Conservation (phyloP, 2,329 filamentous ascomycete genomes). For the Penicillium nordicum region DNA sequence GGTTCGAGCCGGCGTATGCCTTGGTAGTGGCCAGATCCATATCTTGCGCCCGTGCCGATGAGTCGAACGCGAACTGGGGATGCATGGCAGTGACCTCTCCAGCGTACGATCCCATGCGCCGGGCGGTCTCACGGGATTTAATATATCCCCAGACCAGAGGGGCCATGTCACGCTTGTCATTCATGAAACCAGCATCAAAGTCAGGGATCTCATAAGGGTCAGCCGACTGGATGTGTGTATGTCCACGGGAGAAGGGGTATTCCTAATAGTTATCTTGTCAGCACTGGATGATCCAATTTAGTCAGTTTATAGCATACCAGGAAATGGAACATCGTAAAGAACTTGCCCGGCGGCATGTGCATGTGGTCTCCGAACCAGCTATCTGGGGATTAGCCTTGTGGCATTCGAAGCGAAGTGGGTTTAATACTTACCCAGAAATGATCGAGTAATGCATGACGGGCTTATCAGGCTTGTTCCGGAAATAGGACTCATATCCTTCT, state of each 20-base stretch:
- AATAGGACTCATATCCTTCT: constrained; percentile 74
- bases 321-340: constrained; percentile 83
- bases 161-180: constrained; percentile 78
- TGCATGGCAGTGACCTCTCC: constrained; percentile 67
- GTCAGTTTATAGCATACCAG: constrained; percentile 35
- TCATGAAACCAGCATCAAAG: constrained; percentile 82
- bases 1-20: constrained; percentile 68
- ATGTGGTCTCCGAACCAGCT: constrained; percentile 50
- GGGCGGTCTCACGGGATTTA: constrained; percentile 75
- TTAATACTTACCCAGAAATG: constrained; percentile 55
- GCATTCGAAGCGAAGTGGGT: neutral
- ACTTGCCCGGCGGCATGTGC: constrained; percentile 69
- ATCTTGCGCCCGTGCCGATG: constrained; percentile 65
- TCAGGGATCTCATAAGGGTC: constrained; percentile 72
- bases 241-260: constrained; percentile 72
- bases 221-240: constrained; percentile 66
- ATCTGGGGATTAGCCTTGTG: constrained; percentile 6
- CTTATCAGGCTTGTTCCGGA: constrained; percentile 80
- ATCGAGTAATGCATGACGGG: constrained; percentile 83
- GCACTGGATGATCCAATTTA: neutral
- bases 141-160: constrained; percentile 83
- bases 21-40: constrained; percentile 74
- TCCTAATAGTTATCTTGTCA: constrained; percentile 39
- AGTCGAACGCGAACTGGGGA: constrained; percentile 69
- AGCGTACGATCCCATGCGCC: constrained; percentile 73